phyloP scores from a whole-genome alignment of 2,329 filamentous ascomycete genomes.

The Colletotrichum eleusines region DNA sequence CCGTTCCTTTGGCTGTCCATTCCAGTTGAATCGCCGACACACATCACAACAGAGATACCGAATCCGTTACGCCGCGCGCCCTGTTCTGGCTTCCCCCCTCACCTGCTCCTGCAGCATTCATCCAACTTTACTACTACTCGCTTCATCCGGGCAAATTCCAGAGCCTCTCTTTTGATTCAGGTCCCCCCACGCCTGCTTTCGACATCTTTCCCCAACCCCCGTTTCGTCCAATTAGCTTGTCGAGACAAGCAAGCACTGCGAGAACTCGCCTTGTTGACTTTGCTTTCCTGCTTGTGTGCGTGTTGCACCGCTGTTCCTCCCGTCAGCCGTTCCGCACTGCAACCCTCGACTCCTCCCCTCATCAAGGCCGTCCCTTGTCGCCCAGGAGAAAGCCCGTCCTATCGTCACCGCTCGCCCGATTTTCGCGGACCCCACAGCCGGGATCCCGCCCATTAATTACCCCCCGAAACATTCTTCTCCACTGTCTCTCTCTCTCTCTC shows the following conservation, averaged over 20 bases:
- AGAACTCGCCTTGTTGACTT: slow-evolving; percentile 23
- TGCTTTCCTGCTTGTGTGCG: slow-evolving; percentile 35
- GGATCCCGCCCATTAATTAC: slow-evolving; percentile 32
- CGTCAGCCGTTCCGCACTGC: slow-evolving; percentile 34
- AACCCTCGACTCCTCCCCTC: slow-evolving; percentile 20
- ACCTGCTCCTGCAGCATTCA: slow-evolving; percentile 19
- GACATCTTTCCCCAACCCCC: slow-evolving; percentile 7
- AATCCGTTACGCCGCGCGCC: background rate
- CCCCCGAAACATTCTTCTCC: slow-evolving; percentile 39
- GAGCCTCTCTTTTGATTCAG: slow-evolving; percentile 29
- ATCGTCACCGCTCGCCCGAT: slow-evolving; percentile 41
- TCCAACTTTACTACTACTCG: slow-evolving; percentile 8
- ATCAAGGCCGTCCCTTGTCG: slow-evolving; percentile 36
- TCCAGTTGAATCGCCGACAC: slow-evolving; percentile 4
- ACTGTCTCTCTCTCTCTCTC: slow-evolving; percentile 14
- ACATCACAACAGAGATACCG: slow-evolving; percentile 9
- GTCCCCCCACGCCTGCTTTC: slow-evolving; percentile 34
- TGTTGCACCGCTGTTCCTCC: slow-evolving; percentile 18
- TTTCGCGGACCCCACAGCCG: slow-evolving; percentile 38
- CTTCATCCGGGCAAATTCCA: slow-evolving; percentile 30
- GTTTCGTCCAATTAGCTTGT: slow-evolving; percentile 23
- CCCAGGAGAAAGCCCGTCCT: slow-evolving; percentile 28
- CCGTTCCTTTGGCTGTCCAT: slow-evolving; percentile 10
- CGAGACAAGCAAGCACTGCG: slow-evolving; percentile 2
- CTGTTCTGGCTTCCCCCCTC: background rate